Evolutionary conservation across 305 asterid genomes (phyloP), one percentile per base, ranked within the genome.

Genomic region (Solanum chacoense): DNA sequence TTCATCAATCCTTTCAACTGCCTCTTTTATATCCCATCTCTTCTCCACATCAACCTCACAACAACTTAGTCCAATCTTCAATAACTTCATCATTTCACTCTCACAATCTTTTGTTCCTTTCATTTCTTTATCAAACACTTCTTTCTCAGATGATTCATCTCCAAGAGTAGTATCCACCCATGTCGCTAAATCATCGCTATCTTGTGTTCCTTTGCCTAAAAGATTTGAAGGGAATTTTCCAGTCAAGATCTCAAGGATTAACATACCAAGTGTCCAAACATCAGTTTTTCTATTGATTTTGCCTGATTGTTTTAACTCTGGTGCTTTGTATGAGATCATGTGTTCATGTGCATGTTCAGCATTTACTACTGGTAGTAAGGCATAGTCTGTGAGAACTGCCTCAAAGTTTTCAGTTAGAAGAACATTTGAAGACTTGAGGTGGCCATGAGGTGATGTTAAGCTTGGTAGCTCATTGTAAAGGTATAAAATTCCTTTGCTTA

Each of bases 351-450:
- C 99, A 74, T 95, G 93, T 34, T 96, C 98, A 72, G 89, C 90
- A 89, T 96, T 94, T 31, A 94, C 93, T 28, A 96, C 89, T 8
- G 99, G 99, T 40, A 93, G 90, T 28, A 97, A 75, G 0, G 94
- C 98, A 86, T 97, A 97, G 94, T 97, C 99, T 8, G 93, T 84
- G 88, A 97, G 96, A 88, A 95, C 73, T 4, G 99, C 95, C 12
- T 89, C 94, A 88, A 88, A 93, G 71, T 94, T 37, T 67, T 55
- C 87, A 83, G 93, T 95, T 29, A 97, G 97, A 24, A 97, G 94
- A 2, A 97, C 97, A 87, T 97, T 97, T 22, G 99, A 94, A 42
- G 99, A 94, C 74, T 95, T 97, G 8, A 97, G 95, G 91, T 97
- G 99, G 78, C 98, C 99, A 87, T 96, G 99, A 13, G 98, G 95